Evolutionary conservation across 768 basidiomycete species (phyloP).

Genomic region (Termitomyces eurrhizus): DNA sequence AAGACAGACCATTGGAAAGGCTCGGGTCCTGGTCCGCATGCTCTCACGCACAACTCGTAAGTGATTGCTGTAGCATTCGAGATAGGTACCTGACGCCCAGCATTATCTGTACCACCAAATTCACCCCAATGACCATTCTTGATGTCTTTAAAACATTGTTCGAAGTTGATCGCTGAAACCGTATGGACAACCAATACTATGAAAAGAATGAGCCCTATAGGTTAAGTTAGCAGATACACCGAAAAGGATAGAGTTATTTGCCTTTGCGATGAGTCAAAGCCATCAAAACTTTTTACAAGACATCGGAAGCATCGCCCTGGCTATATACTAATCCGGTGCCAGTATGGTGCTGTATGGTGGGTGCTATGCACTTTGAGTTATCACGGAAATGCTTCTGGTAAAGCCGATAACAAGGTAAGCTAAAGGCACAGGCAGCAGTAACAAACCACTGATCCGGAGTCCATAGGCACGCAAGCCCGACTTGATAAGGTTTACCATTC

Average conservation of each 20-base stretch:
- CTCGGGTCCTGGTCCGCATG: slow-evolving; percentile 23
- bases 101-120: slow-evolving; percentile 23
- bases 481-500: too few species aligned
- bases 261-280: not conserved
- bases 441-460: too few species aligned
- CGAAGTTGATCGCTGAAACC: slow-evolving; percentile 14
- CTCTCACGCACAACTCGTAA: slow-evolving; percentile 23
- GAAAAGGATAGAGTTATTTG: not conserved
- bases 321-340: not conserved
- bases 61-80: slow-evolving; percentile 25
- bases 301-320: not conserved
- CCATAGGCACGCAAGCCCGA: too few species aligned
- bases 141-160: slow-evolving; percentile 19
- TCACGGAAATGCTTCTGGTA: too few species aligned
- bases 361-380: not conserved
- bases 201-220: not conserved
- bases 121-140: slow-evolving; percentile 11
- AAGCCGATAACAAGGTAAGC: too few species aligned
- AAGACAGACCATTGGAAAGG: slow-evolving; percentile 29
- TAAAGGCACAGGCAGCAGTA: too few species aligned
- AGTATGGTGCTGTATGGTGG: not conserved
- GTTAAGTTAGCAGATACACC: not conserved
- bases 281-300: not conserved
- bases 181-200: not conserved
- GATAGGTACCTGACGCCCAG: slow-evolving; percentile 21